Base-by-base conservation (phyloP, 257 asterid genomes). In the Ocimum tenuiflorum region DNA sequence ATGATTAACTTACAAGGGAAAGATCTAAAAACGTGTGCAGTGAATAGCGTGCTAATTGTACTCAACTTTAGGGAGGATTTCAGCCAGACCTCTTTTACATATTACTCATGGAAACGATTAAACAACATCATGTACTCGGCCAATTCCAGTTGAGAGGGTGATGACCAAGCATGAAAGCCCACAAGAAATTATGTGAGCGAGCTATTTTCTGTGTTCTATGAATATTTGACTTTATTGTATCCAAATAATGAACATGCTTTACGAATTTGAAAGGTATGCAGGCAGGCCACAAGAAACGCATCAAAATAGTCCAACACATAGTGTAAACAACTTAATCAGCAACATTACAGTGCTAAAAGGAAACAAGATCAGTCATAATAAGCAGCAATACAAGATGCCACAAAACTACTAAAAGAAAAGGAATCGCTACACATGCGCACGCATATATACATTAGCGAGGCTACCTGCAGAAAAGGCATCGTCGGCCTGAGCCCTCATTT, bases 401-500 rank as follows among this genome's bases (percentile, higher is more conserved):
- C n/a, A n/a, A n/a, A n/a, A n/a, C n/a, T n/a, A n/a, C n/a, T n/a
- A n/a, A 3, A 10, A 13, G 35, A 0, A 62, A 55, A 19, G n/a
- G 6, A 10, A 60, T 61, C 65, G 70, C 24, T 46, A 68, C 53
- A 53, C 53, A 35, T 12, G 19, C 18, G 60, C 59, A 12, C 65
- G 65, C 8, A 56, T 13, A 14, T 3, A 23, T 48, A 20, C 5
- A 64, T 23, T 43, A 24, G 36, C 36, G 9, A 68, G 58, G 63
- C 51, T 10, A 85, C 96, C 97, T 68, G 80, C 66, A 29, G 65
- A 14, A 65, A 56, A 51, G 52, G 60, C 77, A 50, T 79, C 76
- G 54, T 77, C 24, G 27, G 87, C 81, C 3, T 50, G 71, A 11
- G 81, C 83, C 74, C 80, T 73, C 65, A 68, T 47, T 17, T 63